Base-by-base conservation (phyloP, 1,284 basidiomycete genomes). In the Lentinula novae-zelandiae region DNA sequence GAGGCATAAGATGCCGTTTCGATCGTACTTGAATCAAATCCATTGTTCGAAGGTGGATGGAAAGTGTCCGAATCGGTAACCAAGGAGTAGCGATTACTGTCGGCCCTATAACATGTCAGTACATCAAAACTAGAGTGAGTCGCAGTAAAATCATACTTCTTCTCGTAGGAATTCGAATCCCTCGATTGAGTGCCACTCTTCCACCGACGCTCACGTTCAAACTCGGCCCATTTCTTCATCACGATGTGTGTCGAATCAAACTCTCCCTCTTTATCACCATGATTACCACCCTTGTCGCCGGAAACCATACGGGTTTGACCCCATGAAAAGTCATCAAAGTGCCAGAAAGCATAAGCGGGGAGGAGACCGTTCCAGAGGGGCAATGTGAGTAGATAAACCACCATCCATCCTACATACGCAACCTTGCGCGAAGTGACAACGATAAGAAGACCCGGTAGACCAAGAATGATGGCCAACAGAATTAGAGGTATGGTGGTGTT, bases 291-390 rank as follows among this genome's bases (percentile, higher is more conserved):
- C 22, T 82, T 83, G 67, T 92, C 91, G 9, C 93, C 93, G 58
- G 85, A 82, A 63, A 98, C 80, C 76, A 87, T 89, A 65, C 96
- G 84, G 39, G 96, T 98, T 75, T 96, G 92, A 77, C 97, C 97
- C 96, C 96, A 99, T 17, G 93, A 95, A 76, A 99, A 99, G 80
- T 99, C 97, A 72, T 99, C 96, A 74, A 99, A 98, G 76, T 98
- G 95, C 95, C 96, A 98, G 78, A 94, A 99, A 39, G 96, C 85
- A 75, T 98, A 98, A 1, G 93, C 89, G 1, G 95, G 96, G 9
- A 98, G 83, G 63, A 96, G 81, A 68, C 95, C 94, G 78, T 98
- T 98, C 96, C 95, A 98, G 57, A 98, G 86, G 3, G 95, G 95
- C 39, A 98, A 80, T 20, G 96, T 96, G 61, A 96, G 53, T 13